Conservation (phyloP, 768 basidiomycete genomes). For the Lactarius tabidus region DNA sequence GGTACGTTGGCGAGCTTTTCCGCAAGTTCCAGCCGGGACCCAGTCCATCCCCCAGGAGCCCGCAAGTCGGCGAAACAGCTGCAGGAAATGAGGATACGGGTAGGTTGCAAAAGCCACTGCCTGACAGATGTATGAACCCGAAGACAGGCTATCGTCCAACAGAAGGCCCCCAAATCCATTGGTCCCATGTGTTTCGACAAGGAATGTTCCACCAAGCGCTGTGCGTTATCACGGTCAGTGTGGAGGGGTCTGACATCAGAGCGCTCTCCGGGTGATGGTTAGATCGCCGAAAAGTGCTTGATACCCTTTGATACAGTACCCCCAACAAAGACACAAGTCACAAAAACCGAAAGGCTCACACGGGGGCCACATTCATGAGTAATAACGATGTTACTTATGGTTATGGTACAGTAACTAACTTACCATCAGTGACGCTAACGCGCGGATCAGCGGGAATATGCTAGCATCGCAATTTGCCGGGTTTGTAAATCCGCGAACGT, state of each 20-base stretch:
- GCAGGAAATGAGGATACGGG: neutral
- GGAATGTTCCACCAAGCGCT: neutral
- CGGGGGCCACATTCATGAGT: neutral
- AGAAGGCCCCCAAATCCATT: neutral
- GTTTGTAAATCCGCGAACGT: slow-evolving; percentile 19
- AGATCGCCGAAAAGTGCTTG: neutral
- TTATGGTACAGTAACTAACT: neutral
- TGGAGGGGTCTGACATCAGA: neutral
- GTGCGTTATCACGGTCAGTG: neutral
- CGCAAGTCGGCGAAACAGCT: neutral
- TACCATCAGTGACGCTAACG: neutral
- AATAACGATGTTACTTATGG: neutral
- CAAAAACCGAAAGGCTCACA: neutral
- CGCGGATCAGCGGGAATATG: neutral
- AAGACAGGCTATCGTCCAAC: neutral
- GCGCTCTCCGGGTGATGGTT: neutral
- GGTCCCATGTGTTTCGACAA: neutral
- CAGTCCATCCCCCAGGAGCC: neutral
- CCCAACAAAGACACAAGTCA: neutral
- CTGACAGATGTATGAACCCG: neutral
- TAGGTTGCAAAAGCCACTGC: neutral
- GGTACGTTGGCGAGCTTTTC: neutral
- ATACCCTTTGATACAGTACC: too few species aligned
- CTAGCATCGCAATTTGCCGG: slow-evolving; percentile 12
- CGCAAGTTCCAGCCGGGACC: neutral